Conservation (phyloP, 495 filamentous ascomycete genomes). For the Penicillium simplicissimum region DNA sequence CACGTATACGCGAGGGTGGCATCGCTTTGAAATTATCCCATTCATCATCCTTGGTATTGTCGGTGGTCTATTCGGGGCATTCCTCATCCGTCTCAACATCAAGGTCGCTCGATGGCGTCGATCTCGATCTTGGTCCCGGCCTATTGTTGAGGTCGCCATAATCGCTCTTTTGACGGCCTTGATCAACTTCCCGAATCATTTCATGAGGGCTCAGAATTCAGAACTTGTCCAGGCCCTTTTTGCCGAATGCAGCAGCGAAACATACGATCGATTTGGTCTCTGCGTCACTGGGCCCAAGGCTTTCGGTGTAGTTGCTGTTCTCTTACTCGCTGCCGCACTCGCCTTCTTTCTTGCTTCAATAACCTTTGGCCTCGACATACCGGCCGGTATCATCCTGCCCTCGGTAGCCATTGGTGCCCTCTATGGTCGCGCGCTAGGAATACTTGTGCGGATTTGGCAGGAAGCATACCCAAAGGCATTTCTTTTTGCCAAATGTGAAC, state of each 20-base stretch:
- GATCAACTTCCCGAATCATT: slow-evolving; percentile 91
- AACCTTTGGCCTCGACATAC: slow-evolving; percentile 96
- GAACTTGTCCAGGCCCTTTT: slow-evolving; percentile 92
- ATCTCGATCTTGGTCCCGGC: slow-evolving; percentile 52
- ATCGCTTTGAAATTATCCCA: slow-evolving; percentile 89
- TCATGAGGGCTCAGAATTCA: slow-evolving; percentile 89
- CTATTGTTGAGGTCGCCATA: slow-evolving; percentile 72
- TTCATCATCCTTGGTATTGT: slow-evolving; percentile 85
- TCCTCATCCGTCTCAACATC: slow-evolving; percentile 96
- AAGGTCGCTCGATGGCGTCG: slow-evolving; percentile 80
- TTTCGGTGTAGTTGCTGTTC: slow-evolving; percentile 71
- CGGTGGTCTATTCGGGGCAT: slow-evolving; percentile 88
- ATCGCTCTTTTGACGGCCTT: slow-evolving; percentile 80
- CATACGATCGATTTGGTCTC: slow-evolving; percentile 82
- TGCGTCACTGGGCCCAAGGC: slow-evolving; percentile 75
- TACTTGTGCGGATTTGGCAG: slow-evolving; percentile 88
- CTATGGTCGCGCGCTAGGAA: slow-evolving; percentile 87
- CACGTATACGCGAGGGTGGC: slow-evolving; percentile 89
- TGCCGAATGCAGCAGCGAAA: slow-evolving; percentile 76
- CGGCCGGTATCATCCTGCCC: slow-evolving; percentile 93
- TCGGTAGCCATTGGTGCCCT: slow-evolving; percentile 97
- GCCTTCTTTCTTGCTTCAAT: slow-evolving; percentile 84
- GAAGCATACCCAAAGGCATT: slow-evolving; percentile 72
- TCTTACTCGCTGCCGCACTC: slow-evolving; percentile 75
- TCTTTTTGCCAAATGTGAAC: slow-evolving; percentile 77